Conservation (phyloP, 2,329 filamentous ascomycete genomes). For the Penicillium hordei region DNA sequence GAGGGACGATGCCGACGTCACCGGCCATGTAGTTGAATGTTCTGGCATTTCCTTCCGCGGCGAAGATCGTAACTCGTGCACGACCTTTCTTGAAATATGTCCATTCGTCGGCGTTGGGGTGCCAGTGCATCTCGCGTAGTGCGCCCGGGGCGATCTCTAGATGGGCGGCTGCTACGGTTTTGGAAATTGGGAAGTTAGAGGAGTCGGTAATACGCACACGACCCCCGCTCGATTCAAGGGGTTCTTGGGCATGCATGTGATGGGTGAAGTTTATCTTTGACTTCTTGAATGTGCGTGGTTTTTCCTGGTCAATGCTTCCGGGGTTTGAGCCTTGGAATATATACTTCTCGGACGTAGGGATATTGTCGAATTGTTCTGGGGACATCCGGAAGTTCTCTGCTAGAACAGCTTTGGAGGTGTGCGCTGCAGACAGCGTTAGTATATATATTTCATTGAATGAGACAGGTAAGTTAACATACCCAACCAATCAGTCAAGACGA, state of each 20-base stretch:
- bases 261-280: constrained; percentile 70
- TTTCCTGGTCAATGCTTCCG: constrained; percentile 62
- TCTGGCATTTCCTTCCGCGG: constrained; percentile 64
- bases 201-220: constrained; percentile 71
- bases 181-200: constrained; percentile 70
- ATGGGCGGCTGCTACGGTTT: constrained; percentile 70
- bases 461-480: constrained; percentile 40
- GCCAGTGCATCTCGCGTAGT: constrained; percentile 78
- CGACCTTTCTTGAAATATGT: constrained; percentile 71
- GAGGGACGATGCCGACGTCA: constrained; percentile 72
- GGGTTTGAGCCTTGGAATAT: constrained; percentile 70
- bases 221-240: constrained; percentile 63
- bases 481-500: constrained; percentile 72
- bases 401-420: constrained; percentile 70
- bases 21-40: constrained; percentile 74
- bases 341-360: constrained; percentile 67
- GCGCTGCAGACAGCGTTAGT: constrained; percentile 45
- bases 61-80: constrained; percentile 74
- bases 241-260: constrained; percentile 66
- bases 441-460: too few relatives aligned
- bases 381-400: constrained; percentile 71
- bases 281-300: constrained; percentile 63
- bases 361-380: constrained; percentile 65
- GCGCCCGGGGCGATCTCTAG: constrained; percentile 68
- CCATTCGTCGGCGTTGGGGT: constrained; percentile 76